Evolutionary conservation across 306 rosid species (phyloP), one percentile per base, ranked within the genome.

Genomic region (Cyclanthera cordifolia): DNA sequence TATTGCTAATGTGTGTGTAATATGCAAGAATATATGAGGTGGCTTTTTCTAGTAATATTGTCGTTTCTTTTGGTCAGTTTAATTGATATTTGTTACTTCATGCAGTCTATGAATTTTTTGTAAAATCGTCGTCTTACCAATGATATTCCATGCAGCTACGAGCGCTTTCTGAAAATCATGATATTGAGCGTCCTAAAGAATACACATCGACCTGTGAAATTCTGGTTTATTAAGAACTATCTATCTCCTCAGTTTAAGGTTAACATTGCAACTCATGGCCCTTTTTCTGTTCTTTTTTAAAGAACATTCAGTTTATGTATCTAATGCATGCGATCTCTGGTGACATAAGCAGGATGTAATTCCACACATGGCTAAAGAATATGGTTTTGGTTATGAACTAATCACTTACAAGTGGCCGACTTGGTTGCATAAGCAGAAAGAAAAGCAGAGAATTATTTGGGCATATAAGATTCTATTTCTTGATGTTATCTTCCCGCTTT

Each of bases 341-440:
- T 43, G 48, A 43, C 48, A 43, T 43, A 11, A 11, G 2, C 48
- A 43, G 48, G 48, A 43, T 43, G 48, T 43, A 43, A 12, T 43
- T 43, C 99, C 97, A 60, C 91, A 24, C 77, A 94, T 94, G 99
- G 96, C 99, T 59, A 53, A 82, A 75, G 97, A 85, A 66, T 94
- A 94, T 75, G 99, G 97, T 64, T 94, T 94, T 75, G 85, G 88
- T 76, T 87, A 84, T 71, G 97, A 86, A 80, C 80, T 94, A 28
- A 80, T 90, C 75, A 94, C 99, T 19, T 94, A 90, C 90, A 94
- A 94, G 73, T 94, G 99, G 99, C 99, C 99, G 58, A 86, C 99
- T 59, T 94, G 99, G 99, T 78, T 94, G 87, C 99, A 90, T 72
- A 94, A 94, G 85, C 99, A 94, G 85, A 94, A 85, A 70, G 99